These are phyloP conservation scores for Irpex sp. DNA, from an alignment of 1,284 basidiomycete species.

Conservation along the genomic window DNA sequence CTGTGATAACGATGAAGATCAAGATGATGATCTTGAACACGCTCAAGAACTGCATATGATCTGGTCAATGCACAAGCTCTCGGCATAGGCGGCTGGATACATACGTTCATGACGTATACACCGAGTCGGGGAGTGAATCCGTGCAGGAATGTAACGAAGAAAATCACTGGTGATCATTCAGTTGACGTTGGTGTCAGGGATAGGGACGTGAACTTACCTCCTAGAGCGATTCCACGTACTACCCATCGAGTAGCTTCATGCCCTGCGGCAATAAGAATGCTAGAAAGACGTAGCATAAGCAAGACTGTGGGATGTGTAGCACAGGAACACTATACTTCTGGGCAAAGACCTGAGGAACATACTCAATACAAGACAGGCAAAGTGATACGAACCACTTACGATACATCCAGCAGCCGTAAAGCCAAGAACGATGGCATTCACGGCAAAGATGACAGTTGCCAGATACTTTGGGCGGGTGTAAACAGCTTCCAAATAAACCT, in stretches of 20 bases:
- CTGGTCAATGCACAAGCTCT: not conserved
- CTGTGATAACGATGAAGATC: slow-evolving; percentile 44
- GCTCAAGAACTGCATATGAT: slow-evolving; percentile 34
- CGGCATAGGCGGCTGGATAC: not conserved
- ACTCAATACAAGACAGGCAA: not conserved
- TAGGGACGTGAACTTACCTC: slow-evolving; percentile 27
- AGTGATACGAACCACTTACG: slow-evolving; percentile 26
- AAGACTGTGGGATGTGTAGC: too few relatives aligned
- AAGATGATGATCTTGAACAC: slow-evolving; percentile 58
- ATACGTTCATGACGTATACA: slow-evolving; percentile 17
- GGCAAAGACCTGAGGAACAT: slow-evolving; percentile 18
- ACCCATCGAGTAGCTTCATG: slow-evolving; percentile 38
- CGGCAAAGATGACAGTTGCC: slow-evolving; percentile 50
- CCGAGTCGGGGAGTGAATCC: slow-evolving; percentile 15
- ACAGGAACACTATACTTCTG: slow-evolving; percentile 8
- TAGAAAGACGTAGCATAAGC: slow-evolving; percentile 15
- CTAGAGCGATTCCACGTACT: slow-evolving; percentile 49
- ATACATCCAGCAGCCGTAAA: slow-evolving; percentile 52
- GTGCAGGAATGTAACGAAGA: slow-evolving; percentile 12
- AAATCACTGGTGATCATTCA: slow-evolving; percentile 9
- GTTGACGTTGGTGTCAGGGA: not conserved
- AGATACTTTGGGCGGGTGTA: slow-evolving; percentile 59
- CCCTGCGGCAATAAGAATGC: slow-evolving; percentile 43
- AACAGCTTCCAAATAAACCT: slow-evolving; percentile 67
- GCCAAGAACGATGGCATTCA: slow-evolving; percentile 58